Conservation (phyloP, 805 yeast genomes). For the Nakazawaea laoshanensis region DNA sequence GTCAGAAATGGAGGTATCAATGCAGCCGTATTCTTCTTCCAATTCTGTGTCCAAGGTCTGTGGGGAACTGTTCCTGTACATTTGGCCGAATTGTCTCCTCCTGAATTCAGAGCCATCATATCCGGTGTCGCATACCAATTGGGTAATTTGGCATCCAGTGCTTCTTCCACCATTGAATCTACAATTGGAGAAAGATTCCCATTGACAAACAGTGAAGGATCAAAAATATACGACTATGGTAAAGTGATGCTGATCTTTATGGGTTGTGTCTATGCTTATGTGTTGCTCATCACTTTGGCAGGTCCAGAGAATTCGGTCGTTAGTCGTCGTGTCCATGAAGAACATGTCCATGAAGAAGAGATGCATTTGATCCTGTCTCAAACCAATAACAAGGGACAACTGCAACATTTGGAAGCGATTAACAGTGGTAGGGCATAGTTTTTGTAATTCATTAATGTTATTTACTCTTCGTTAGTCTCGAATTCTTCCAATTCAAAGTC, state of each 20-base stretch:
- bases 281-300: slow-evolving; percentile 38
- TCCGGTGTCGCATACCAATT: slow-evolving; percentile 59
- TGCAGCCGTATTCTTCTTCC: slow-evolving; percentile 55
- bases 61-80: slow-evolving; percentile 65
- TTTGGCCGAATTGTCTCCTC: slow-evolving; percentile 53
- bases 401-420: too few relatives aligned
- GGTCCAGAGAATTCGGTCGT: slow-evolving; percentile 56
- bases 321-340: slow-evolving; percentile 9
- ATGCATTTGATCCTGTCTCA: too few relatives aligned
- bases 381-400: too few relatives aligned
- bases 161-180: slow-evolving; percentile 62
- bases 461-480: not conserved
- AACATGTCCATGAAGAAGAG: not conserved
- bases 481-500: slow-evolving; percentile 20
- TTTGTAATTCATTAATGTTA: too few relatives aligned
- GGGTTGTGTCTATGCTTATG: slow-evolving; percentile 52
- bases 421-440: too few relatives aligned
- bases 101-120: slow-evolving; percentile 53
- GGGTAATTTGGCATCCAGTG: slow-evolving; percentile 61
- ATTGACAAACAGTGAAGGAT: slow-evolving; percentile 21
- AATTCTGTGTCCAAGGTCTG: slow-evolving; percentile 59
- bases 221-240: slow-evolving; percentile 40
- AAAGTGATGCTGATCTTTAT: slow-evolving; percentile 60
- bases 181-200: slow-evolving; percentile 53
- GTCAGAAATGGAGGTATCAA: slow-evolving; percentile 35